Evolutionary conservation across 345 rosid genomes (phyloP), one percentile per base, ranked within the genome.

Genomic region (Acer yangbiense): DNA sequence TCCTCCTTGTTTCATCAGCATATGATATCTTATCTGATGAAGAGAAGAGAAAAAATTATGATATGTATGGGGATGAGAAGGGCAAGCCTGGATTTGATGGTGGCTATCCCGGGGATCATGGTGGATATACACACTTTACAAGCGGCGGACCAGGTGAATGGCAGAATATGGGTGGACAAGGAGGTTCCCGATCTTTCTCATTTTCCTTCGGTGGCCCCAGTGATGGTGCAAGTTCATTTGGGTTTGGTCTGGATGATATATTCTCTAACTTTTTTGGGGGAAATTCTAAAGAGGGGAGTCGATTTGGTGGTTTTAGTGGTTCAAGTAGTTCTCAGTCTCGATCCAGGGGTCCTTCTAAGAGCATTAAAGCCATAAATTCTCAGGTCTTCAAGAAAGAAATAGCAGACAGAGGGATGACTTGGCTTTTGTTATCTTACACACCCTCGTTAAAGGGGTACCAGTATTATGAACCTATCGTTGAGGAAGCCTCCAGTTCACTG

Each of bases 21-120:
- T 96, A 96, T 83, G 99, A 96, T 76, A 89, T 96, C 72, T 85
- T 94, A 75, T 92, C 97, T 43, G 97, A 96, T 68, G 94, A 96
- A 81, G 88, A 90, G 83, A 96, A 92, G 87, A 88, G 90, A 76
- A 96, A 92, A 83, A 91, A 92, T 76, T 94, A 92, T 83, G 97
- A 96, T 72, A 78, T 90, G 68, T 91, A 94, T 79, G 98, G 97
- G 68, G 95, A 96, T 84, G 99, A 90, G 77, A 92, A 86, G 79
- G 99, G 97, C 23, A 86, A 82, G 77, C 93, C 94, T 71, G 95
- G 93, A 57, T 94, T 96, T 85, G 93, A 80, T 62, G 82, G 92
- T 9, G 98, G 99, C 50, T 74, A 80, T 78, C 81, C 91, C 4
- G 91, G 95, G 63, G 89, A 87, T 60, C 82, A 83, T 23, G 88